A percentile compares a stretch with the other conserved stretches of the same genome.
Evolutionary conservation across 2,329 filamentous ascomycete genomes (phyloP).

Genomic region (Diaporthe eres): DNA sequence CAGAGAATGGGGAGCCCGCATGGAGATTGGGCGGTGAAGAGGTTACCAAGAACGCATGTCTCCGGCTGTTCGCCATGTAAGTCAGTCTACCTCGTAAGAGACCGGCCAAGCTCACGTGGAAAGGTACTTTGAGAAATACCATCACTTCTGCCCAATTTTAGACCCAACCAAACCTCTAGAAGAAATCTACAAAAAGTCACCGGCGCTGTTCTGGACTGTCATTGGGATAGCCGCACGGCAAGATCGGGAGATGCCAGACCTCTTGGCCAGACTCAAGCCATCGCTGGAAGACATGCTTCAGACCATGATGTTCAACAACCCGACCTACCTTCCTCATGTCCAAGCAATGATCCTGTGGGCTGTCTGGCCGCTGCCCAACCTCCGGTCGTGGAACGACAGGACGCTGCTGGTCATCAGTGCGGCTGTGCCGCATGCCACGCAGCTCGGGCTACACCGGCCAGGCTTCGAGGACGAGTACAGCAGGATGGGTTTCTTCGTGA

Average conservation of each 20-base stretch:
- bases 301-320: neutral
- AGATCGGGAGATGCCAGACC: neutral
- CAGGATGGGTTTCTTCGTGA: neutral
- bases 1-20: neutral
- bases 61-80: neutral
- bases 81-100: neutral
- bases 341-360: neutral
- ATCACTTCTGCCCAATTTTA: neutral
- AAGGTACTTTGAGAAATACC: neutral
- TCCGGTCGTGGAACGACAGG: neutral
- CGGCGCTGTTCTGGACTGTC: neutral
- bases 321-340: neutral
- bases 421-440: neutral
- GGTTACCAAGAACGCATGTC: neutral
- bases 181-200: neutral
- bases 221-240: neutral
- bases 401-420: neutral
- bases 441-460: neutral
- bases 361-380: neutral
- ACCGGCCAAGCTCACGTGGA: neutral
- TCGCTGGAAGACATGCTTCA: neutral
- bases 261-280: neutral
- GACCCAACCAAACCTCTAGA: neutral
- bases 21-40: slow-evolving; percentile 1
- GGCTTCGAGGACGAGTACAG: neutral